A percentile compares a stretch with the other conserved stretches of the same genome.
Conservation (phyloP, 1,139 yeast species). For the Lodderomyces orthopsilosis region DNA sequence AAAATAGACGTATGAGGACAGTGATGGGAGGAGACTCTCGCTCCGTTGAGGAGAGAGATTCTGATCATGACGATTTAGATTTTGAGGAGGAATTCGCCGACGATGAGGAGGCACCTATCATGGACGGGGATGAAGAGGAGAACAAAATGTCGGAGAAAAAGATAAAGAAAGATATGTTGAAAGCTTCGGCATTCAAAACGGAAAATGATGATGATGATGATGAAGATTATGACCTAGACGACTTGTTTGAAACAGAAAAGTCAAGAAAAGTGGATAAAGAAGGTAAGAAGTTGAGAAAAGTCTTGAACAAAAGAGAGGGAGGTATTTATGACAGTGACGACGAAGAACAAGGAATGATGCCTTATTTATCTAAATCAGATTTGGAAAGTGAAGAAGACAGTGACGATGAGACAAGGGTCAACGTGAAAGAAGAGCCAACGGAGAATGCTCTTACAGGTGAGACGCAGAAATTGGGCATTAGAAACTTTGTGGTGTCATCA, state of each 20-base stretch:
- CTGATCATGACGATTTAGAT: slow-evolving; percentile 90
- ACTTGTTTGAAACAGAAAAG: slow-evolving; percentile 58
- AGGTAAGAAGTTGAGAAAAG: slow-evolving; percentile 82
- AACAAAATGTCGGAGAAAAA: slow-evolving; percentile 85
- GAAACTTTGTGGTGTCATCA: slow-evolving; percentile 20
- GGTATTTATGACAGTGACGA: slow-evolving; percentile 91
- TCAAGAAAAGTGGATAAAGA: slow-evolving; percentile 84
- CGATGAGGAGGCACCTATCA: slow-evolving; percentile 97
- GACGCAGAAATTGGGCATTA: not conserved
- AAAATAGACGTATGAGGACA: slow-evolving; percentile 36
- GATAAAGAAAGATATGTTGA: slow-evolving; percentile 85
- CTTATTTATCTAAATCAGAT: slow-evolving; percentile 75
- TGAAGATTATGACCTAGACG: slow-evolving; percentile 51
- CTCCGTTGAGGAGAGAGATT: slow-evolving; percentile 50
- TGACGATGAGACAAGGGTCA: slow-evolving; percentile 35
- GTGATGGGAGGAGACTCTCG: slow-evolving; percentile 50
- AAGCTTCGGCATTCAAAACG: slow-evolving; percentile 73
- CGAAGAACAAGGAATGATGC: slow-evolving; percentile 58
- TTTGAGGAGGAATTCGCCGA: slow-evolving; percentile 97
- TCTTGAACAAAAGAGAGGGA: slow-evolving; percentile 81
- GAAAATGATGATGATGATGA: slow-evolving; percentile 57
- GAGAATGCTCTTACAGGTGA: slow-evolving; percentile 20
- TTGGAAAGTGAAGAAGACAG: slow-evolving; percentile 56
- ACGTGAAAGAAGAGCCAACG: slow-evolving; percentile 36
- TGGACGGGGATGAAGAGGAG: slow-evolving; percentile 96